Conservation (phyloP, 2,329 filamentous ascomycete genomes). For the Cladophialophora bantiana region DNA sequence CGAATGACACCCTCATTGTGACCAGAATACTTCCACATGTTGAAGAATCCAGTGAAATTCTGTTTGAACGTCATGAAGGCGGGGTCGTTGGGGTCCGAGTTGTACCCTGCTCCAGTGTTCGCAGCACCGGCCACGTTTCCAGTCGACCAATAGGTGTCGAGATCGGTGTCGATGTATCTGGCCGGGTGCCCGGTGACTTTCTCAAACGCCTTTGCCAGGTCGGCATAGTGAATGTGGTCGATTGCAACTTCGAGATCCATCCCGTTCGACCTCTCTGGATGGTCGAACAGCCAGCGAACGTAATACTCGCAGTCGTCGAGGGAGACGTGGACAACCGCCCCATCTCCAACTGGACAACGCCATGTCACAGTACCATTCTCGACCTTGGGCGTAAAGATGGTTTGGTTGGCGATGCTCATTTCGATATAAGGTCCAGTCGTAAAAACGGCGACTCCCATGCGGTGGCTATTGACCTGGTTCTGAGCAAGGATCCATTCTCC, state of each 20-base stretch:
- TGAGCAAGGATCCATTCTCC: slow-evolving; percentile 56
- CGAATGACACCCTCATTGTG: slow-evolving; percentile 52
- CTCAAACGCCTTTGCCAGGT: slow-evolving; percentile 53
- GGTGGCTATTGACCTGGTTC: slow-evolving; percentile 44
- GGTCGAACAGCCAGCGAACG: slow-evolving; percentile 59
- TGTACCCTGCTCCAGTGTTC: slow-evolving; percentile 48
- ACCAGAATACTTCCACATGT: slow-evolving; percentile 53
- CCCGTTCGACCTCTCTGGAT: slow-evolving; percentile 53
- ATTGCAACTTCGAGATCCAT: slow-evolving; percentile 57
- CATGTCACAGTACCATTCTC: slow-evolving; percentile 54
- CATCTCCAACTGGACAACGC: slow-evolving; percentile 50
- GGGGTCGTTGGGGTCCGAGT: slow-evolving; percentile 46
- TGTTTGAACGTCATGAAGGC: slow-evolving; percentile 50
- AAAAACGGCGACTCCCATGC: slow-evolving; percentile 39
- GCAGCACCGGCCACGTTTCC: slow-evolving; percentile 33
- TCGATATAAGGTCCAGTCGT: slow-evolving; percentile 43
- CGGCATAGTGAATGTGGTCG: slow-evolving; percentile 50
- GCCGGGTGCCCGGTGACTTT: slow-evolving; percentile 54
- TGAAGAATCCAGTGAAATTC: slow-evolving; percentile 63
- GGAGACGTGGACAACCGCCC: slow-evolving; percentile 51
- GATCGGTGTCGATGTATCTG: slow-evolving; percentile 47
- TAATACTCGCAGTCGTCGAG: slow-evolving; percentile 59
- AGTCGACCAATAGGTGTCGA: slow-evolving; percentile 48
- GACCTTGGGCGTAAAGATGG: slow-evolving; percentile 51
- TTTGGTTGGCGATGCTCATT: slow-evolving; percentile 41